phyloP scores from a whole-genome alignment of 129 eudicot species.

The Mikania micrantha region DNA sequence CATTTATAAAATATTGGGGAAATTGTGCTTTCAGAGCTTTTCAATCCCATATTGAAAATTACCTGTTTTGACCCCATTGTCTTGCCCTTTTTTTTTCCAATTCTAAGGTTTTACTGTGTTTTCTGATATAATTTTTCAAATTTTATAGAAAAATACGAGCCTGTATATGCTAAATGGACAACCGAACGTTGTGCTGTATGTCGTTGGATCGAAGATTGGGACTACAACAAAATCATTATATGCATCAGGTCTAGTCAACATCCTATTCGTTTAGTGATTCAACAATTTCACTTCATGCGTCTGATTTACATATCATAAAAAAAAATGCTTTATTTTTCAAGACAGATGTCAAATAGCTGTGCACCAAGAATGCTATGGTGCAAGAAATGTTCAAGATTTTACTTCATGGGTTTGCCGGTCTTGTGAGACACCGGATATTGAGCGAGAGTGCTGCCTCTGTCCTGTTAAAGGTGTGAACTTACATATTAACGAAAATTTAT shows the following conservation, averaged over 20 bases:
- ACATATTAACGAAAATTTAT: background rate
- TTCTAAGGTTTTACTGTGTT: background rate
- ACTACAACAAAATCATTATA: conserved; percentile 92
- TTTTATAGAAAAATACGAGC: conserved; percentile 72
- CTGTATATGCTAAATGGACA: conserved; percentile 92
- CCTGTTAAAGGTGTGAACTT: conserved; percentile 82
- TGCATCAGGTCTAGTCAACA: conserved; percentile 61
- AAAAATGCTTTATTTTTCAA: background rate
- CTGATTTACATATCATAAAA: background rate
- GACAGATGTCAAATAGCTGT: conserved; percentile 98
- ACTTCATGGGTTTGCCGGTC: conserved; percentile 97
- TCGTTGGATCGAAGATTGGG: conserved; percentile 99
- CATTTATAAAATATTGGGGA: background rate
- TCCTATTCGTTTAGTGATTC: background rate
- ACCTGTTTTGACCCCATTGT: background rate
- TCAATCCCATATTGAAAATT: background rate
- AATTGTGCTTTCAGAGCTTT: background rate
- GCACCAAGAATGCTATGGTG: conserved; percentile 99
- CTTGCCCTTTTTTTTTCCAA: background rate
- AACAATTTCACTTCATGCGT: conserved; percentile 1
- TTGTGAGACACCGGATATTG: conserved; percentile 90
- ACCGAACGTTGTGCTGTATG: conserved; percentile 99
- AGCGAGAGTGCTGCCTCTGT: conserved; percentile 94
- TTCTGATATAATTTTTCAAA: conserved; percentile 3
- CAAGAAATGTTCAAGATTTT: conserved; percentile 72